Base-by-base conservation (phyloP, 176 grass and related monocot species). In the Phoenix dactylifera region DNA sequence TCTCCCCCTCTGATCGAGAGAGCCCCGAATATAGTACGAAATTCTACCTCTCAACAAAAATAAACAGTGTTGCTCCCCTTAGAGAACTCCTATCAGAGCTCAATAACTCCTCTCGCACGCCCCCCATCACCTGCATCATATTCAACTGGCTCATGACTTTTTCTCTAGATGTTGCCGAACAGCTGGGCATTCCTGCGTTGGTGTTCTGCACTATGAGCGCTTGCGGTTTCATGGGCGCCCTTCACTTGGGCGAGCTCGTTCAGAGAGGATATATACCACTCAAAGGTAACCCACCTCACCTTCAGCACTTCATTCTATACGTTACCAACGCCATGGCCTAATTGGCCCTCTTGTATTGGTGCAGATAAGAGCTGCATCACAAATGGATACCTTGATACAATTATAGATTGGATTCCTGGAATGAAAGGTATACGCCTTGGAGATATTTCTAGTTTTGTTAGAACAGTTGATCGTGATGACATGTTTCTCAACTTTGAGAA, bases 261-360 rank as follows among this genome's bases (percentile, higher is more conserved):
- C 63, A 77, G 24, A 84, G 59, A 77, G 76, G 85, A 76, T 39
- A 82, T 39, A 62, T 83, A 39, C 85, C 85, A 5, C 50, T 88
- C 24, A 80, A 79, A 83, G 80, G 79, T 88, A 70, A 20, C 0
- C 6, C 24, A 22, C 18, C 4, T 61, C 82, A 80, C 26, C 76
- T 85, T 22, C 70, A 52, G 19, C 28, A 28, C 17, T 32, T 60
- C 2, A 26, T 59, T 59, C 57, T 16, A 35, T 35, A 7, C 30
- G 6, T 28, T 25, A 4, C 57, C 62, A 58, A 54, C 80, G 44
- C 5, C 48, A 58, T 74, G 80, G 1, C 6, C 7, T 55, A 18
- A 9, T 55, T 22, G 0, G 10, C 10, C 53, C n/a, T 32, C 15
- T 60, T 17, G 16, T 60, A 12, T 17, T 60, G 16, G 22, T 22